phyloP scores from a whole-genome alignment of 1,284 basidiomycete genomes.

The Vanrija pseudolonga region DNA sequence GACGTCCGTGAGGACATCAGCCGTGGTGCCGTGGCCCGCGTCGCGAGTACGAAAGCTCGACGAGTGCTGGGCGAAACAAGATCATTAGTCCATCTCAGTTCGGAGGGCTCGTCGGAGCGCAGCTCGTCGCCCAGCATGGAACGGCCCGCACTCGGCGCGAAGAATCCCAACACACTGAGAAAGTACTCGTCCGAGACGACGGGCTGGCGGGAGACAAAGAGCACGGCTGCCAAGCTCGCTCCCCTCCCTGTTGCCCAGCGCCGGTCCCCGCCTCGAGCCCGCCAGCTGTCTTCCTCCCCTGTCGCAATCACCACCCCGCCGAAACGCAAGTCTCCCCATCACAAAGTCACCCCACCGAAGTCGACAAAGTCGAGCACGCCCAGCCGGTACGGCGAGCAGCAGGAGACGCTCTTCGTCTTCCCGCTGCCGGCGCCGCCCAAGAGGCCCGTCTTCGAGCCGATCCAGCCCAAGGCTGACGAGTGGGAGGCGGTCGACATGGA shows the following conservation, averaged over 20 bases:
- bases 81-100: constrained; percentile 12
- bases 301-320: constrained; percentile 2
- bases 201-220: not conserved
- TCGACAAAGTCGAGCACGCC: constrained; percentile 7
- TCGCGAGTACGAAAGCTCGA: not conserved
- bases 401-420: constrained; percentile 26
- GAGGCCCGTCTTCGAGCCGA: constrained; percentile 16
- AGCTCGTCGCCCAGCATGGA: constrained; percentile 8
- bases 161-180: not conserved
- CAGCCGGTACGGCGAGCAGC: not conserved
- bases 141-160: not conserved
- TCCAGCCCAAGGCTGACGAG: not conserved
- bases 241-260: not conserved
- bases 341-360: constrained; percentile 28
- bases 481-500: constrained; percentile 35
- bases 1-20: not conserved
- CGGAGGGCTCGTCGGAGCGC: constrained; percentile 7
- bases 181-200: not conserved
- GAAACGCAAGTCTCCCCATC: constrained; percentile 11
- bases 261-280: too few species aligned
- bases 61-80: constrained; percentile 13
- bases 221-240: not conserved
- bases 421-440: constrained; percentile 19
- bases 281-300: not conserved
- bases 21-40: not conserved